phyloP scores from a whole-genome alignment of 306 rosid species.

The Spatholobus suberectus region DNA sequence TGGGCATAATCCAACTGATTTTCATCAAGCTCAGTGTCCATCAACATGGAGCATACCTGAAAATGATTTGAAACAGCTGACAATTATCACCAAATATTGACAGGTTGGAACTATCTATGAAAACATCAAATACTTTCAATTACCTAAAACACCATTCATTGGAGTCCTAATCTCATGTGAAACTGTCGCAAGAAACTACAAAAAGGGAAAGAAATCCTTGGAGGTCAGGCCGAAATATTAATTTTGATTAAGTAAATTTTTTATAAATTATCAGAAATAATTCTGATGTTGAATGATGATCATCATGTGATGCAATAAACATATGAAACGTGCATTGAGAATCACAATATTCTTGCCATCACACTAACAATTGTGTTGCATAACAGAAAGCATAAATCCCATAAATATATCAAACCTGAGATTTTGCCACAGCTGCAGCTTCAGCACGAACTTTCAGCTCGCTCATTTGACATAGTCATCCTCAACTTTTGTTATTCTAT shows the following conservation, averaged over 20 bases:
- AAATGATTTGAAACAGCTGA: slow-evolving; percentile 36
- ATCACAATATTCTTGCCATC: slow-evolving; percentile 8
- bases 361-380: slow-evolving; percentile 7
- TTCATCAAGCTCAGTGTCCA: slow-evolving; percentile 88
- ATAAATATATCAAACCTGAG: slow-evolving; percentile 68
- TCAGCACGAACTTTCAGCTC: slow-evolving; percentile 82
- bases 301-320: slow-evolving; percentile 28
- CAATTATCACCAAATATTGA: slow-evolving; percentile 30
- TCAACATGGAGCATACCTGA: slow-evolving; percentile 97
- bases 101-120: neutral
- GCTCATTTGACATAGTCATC: slow-evolving; percentile 70
- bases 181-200: slow-evolving; percentile 96
- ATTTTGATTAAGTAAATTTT: slow-evolving; percentile 4
- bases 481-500: slow-evolving; percentile 84
- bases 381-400: slow-evolving; percentile 7
- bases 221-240: slow-evolving; percentile 12
- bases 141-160: slow-evolving; percentile 98
- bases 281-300: neutral
- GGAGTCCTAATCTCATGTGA: slow-evolving; percentile 99
- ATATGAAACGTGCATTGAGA: too few relatives aligned
- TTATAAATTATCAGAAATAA: slow-evolving; percentile 2
- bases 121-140: slow-evolving; percentile 34
- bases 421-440: slow-evolving; percentile 98
- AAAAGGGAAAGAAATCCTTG: slow-evolving; percentile 35
- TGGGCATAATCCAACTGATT: slow-evolving; percentile 83